Percentiles rank a stretch among this genome's conserved stretches.
These are phyloP conservation scores for Pythium oligandrum DNA, from an alignment of 352 stramenopile genomes.

Conservation along the genomic window DNA sequence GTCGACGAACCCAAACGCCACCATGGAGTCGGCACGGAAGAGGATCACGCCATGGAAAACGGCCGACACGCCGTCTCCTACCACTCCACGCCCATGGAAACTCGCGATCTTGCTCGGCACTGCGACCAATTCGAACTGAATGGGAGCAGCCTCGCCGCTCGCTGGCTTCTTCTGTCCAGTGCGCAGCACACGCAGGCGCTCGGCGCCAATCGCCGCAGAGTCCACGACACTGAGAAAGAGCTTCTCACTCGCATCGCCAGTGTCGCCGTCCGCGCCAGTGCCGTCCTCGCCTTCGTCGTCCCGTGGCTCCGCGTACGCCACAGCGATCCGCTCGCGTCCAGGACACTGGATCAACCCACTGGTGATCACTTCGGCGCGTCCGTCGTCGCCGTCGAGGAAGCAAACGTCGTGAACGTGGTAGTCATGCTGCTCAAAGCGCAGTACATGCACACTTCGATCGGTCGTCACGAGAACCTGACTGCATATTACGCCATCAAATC, in stretches of 20 bases:
- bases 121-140: conserved; percentile 51
- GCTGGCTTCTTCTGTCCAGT: background rate
- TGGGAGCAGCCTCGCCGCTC: conserved; percentile 3
- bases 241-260: conserved; percentile 8
- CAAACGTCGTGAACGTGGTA: conserved; percentile 28
- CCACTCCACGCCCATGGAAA: conserved; percentile 26
- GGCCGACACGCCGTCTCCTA: conserved; percentile 1
- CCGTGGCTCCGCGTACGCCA: conserved; percentile 44
- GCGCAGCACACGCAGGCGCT: no score
- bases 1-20: conserved; percentile 59
- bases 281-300: conserved; percentile 12
- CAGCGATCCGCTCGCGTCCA: conserved; percentile 28
- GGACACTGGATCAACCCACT: conserved; percentile 41
- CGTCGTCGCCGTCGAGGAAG: conserved; percentile 18
- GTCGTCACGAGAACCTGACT: conserved; percentile 70
- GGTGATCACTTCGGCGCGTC: conserved; percentile 32
- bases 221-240: conserved; percentile 15
- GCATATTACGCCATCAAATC: background rate
- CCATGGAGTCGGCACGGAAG: conserved; percentile 50
- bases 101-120: conserved; percentile 51
- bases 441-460: conserved; percentile 44
- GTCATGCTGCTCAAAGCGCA: conserved; percentile 25
- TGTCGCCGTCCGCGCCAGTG: background rate
- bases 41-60: conserved; percentile 60
- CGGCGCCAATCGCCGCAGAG: no score